Percentiles rank a stretch among this genome's conserved stretches.
Conservation (phyloP, 306 rosid genomes). For the Cucumis melo region DNA sequence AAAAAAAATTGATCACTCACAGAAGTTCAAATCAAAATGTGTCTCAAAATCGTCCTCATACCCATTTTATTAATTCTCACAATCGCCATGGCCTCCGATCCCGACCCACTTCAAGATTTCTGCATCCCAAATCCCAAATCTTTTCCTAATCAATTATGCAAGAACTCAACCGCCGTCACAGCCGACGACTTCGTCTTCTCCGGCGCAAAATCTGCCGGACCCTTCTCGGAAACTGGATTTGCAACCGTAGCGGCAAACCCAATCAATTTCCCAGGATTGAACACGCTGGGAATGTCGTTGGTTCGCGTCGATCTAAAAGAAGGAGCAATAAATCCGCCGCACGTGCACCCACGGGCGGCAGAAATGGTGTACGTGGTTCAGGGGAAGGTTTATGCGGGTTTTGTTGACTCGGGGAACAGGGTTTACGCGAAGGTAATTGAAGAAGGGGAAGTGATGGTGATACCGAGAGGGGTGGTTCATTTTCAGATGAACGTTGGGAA, state of each 20-base stretch:
- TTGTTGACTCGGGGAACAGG: constrained; percentile 64
- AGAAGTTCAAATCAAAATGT: constrained; percentile 25
- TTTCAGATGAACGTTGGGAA: constrained; percentile 86
- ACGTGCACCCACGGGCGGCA: constrained; percentile 83
- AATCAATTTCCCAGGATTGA: constrained; percentile 51
- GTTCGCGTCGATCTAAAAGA: constrained; percentile 50
- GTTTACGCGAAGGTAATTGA: constrained; percentile 47
- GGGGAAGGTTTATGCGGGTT: constrained; percentile 69
- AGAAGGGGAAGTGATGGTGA: constrained; percentile 82
- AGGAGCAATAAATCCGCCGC: constrained; percentile 80
- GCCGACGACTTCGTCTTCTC: constrained; percentile 61
- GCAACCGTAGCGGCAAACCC: constrained; percentile 48
- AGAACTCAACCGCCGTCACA: constrained; percentile 53
- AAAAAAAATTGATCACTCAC: background rate
- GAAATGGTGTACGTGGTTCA: constrained; percentile 53
- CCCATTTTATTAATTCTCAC: background rate
- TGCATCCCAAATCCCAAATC: constrained; percentile 60
- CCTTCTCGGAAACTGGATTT: constrained; percentile 50
- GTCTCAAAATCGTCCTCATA: constrained; percentile 14
- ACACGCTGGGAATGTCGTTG: constrained; percentile 84
- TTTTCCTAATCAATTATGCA: constrained; percentile 21
- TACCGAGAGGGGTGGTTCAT: constrained; percentile 72
- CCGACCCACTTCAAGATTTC: constrained; percentile 85
- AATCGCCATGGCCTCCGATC: constrained; percentile 53
- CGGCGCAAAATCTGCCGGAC: constrained; percentile 33